Evolutionary conservation across 371 early-diverging fungal genomes (phyloP), one percentile per base, ranked within the genome.

Genomic region (Syncephalastrum monosporum): DNA sequence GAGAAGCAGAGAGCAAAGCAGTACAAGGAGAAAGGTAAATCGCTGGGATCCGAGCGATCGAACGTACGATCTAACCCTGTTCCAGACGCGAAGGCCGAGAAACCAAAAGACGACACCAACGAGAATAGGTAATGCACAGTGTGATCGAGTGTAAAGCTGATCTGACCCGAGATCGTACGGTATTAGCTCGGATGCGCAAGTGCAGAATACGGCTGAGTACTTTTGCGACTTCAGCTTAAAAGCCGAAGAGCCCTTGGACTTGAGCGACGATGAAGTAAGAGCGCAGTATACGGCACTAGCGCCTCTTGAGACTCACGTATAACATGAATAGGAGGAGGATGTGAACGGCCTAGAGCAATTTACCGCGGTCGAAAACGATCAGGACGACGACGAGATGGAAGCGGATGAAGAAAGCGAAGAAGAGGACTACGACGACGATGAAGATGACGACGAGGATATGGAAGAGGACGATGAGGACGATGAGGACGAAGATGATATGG

Each of bases 171-270:
- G 38, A 33, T 33, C 38, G 10, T 44, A 42, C 17, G 13, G 19
- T 54, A 61, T 49, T 13, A 59, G 44, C 41, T 55, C 62, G 19
- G 53, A 53, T 12, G 42, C 42, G 33, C 49, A 67, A 59, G 54
- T 63, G 10, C 10, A 33, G 8, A 70, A 69, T 46, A 54, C 62
- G 6, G 70, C 64, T 44, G 70, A 75, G 23, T 79, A 68, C 55
- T 73, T 79, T 49, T 65, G 68, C 23, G 69, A 68, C 47, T 79
- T 69, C 56, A 53, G 61, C 27, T 63, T 79, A 27, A 70, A 69
- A 17, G 42, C 61, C 5, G 75, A 75, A 42, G 79, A 79, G 46
- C 42, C 61, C 1, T 58, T 79, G 24, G 79, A 79, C 47, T 64
- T 79, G 43, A 65, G 61, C 13, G 71, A 73, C 17, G 79, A 79